Evolutionary conservation across 176 grass and related monocot genomes (phyloP), one percentile per base, ranked within the genome.

Genomic region (Carex myosuroides): DNA sequence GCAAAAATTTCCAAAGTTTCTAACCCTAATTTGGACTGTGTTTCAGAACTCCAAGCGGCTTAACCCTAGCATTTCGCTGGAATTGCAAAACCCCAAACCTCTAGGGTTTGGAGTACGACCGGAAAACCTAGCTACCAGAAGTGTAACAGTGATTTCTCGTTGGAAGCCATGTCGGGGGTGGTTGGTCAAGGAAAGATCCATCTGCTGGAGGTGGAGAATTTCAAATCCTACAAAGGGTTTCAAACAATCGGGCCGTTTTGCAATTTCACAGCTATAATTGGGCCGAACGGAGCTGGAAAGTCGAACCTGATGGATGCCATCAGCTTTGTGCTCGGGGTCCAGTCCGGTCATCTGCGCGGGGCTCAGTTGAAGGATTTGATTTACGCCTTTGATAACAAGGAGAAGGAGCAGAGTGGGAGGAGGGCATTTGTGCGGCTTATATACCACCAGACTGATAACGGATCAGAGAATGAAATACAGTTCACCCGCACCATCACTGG

Each of bases 231-330:
- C 89, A 94, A 94, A 82, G 95, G 95, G 2, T 84, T 72, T 24
- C 95, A 95, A 83, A 95, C 92, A 8, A 93, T 98, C 12, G 95
- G 92, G 2, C 95, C 95, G 66, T 98, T 98, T 84, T 91, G 84
- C 59, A 86, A 98, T 80, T 98, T 98, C 89, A 98, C 95, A 10
- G 95, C 92, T 61, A 89, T 98, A 79, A 95, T 98, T 59, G 92
- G 95, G 17, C 92, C 95, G 62, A 98, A 98, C 58, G 92, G 95
- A 72, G 91, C 95, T 30, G 92, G 92, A 33, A 98, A 98, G 86
- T 98, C 92, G 16, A 98, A 98, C 83, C 92, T 98, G 14, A 98
- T 98, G 95, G 95, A 98, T 52, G 95, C 92, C 82, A 98, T 98
- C 89, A 98, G 91, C 60, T 98, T 98, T 29, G 95, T 95, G 68